These are phyloP conservation scores for Aspergillus aculeatinus DNA, from an alignment of 2,329 filamentous ascomycete genomes.

Conservation along the genomic window DNA sequence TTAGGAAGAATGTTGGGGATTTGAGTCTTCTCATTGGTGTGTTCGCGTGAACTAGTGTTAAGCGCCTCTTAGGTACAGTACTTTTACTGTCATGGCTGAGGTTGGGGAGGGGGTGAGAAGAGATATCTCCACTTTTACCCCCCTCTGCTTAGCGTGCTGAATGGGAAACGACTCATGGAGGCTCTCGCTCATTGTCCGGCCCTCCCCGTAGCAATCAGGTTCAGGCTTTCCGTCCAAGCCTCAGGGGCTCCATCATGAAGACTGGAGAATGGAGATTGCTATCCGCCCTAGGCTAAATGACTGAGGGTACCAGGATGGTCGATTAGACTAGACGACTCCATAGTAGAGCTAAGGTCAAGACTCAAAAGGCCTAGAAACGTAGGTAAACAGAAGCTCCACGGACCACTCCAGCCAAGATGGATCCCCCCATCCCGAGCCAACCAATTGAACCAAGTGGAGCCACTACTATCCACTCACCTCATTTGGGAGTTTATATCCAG, in stretches of 20 bases:
- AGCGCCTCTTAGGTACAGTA: neutral
- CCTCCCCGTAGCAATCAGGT: neutral
- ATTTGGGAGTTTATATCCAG: conserved; percentile 1
- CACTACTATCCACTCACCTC: neutral
- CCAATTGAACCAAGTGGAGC: conserved; percentile 1
- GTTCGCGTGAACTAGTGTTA: neutral
- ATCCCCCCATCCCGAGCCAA: neutral
- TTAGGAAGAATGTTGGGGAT: neutral
- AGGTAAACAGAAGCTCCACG: conserved; percentile 2
- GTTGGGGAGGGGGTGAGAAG: neutral
- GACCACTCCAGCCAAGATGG: conserved; percentile 3
- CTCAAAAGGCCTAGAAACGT: neutral
- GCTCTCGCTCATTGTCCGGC: neutral
- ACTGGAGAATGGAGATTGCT: conserved; percentile 1
- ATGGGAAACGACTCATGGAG: neutral
- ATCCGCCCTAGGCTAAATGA: neutral
- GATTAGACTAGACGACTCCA: too few species aligned
- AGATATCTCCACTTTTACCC: neutral
- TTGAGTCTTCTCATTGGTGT: conserved; percentile 1
- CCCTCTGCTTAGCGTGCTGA: neutral
- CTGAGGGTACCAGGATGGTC: neutral
- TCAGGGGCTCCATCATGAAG: neutral
- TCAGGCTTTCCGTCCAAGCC: conserved; percentile 7
- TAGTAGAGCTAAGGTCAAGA: neutral
- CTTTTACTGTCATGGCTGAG: neutral